Base-by-base conservation (phyloP, 805 yeast species). In the Priceomyces melissophilus region DNA sequence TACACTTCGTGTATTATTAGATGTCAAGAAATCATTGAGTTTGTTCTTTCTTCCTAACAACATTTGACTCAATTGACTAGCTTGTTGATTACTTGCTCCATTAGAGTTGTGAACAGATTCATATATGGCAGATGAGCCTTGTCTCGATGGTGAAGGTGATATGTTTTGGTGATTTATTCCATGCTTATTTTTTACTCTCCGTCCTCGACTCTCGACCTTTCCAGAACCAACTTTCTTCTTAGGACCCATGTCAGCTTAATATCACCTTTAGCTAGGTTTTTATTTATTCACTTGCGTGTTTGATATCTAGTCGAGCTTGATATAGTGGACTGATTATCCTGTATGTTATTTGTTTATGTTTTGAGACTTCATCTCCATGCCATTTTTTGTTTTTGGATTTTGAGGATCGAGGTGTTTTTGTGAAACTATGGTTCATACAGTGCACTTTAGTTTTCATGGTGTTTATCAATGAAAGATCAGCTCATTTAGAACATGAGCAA, bases 1-100 rank as follows among this genome's bases (percentile, higher is more conserved):
- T 16, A n/a, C 10, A 6, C 14, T 15, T 10, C 17, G 30, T 17
- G 14, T 34, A n/a, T 12, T 15, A 37, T 40, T 46, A 12, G 45
- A 38, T 3, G 49, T 17, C 13, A 53, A 38, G 9, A 49, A 38
- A 44, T 54, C 54, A 30, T 43, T 53, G 37, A 54, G 43, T 32
- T 41, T 30, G 44, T 54, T 54, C 38, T 50, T 54, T 30, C 58
- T 45, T 3, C 48, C 47, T n/a, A 53, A 32, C 9, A 44, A 32
- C 9, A 43, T 15, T 30, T 39, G 46, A 20, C 41, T 43, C 12
- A 47, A 30, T 30, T 41, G 49, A 20, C 45, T 35, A 9, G 29
- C 38, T 35, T 26, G 37, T 12, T 23, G 16, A 9, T 14, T 31
- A 29, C 32, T 37, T 7, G 34, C 26, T 13, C 38, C 32, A 20